phyloP scores from a whole-genome alignment of 345 rosid genomes.

The Lepidium sativum region DNA sequence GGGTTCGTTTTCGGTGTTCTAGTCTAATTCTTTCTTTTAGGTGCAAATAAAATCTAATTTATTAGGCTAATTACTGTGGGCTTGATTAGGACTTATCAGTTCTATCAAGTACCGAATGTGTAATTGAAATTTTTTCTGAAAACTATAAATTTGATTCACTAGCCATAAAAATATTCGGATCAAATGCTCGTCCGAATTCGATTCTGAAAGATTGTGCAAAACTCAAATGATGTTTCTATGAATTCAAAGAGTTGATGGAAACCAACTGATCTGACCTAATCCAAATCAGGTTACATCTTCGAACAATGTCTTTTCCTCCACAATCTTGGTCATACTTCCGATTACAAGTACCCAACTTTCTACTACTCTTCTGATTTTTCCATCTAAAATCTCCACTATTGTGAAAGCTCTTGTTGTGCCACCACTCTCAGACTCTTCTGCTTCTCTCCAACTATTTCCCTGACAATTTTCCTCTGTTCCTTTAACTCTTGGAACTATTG shows the following conservation, averaged over 20 bases:
- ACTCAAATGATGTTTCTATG: too few species aligned
- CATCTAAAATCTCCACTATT: conserved; percentile 46
- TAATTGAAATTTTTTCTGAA: not conserved
- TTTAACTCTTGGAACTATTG: conserved; percentile 70
- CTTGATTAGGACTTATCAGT: not conserved
- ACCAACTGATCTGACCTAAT: not conserved
- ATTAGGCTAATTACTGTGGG: not conserved
- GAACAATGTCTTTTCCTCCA: conserved; percentile 47
- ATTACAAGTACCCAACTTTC: conserved; percentile 66
- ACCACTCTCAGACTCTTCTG: conserved; percentile 14
- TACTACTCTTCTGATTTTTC: conserved; percentile 47
- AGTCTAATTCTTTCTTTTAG: not conserved
- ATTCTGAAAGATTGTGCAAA: too few species aligned
- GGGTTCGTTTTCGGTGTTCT: not conserved
- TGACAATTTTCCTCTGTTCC: not conserved
- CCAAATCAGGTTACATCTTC: conserved; percentile 12
- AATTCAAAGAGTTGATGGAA: not conserved
- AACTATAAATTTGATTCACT: too few species aligned
- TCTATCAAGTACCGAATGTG: not conserved
- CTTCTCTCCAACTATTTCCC: not conserved
- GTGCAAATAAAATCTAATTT: too few species aligned
- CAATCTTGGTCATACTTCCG: conserved; percentile 36
- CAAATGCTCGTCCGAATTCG: too few species aligned
- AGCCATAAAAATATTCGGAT: too few species aligned
- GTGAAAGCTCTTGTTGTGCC: conserved; percentile 66